A percentile compares a stretch with the other conserved stretches of the same genome.
Conservation (phyloP, 345 rosid species). For the Brassica nigra region DNA sequence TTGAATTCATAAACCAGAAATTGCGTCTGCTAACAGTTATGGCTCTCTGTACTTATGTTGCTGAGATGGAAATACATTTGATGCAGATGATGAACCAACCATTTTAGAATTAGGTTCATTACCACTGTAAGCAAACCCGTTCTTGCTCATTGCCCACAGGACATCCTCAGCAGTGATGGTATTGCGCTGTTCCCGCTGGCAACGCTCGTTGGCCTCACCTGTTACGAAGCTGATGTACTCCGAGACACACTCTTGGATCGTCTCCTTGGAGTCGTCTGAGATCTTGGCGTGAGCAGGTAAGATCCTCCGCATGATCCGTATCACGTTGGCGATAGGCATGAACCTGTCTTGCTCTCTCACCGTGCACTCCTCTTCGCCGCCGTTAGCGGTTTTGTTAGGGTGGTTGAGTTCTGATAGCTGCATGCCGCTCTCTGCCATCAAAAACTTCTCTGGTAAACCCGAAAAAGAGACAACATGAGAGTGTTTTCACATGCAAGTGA, state of each 20-base stretch:
- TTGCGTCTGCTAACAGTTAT: constrained; percentile 24
- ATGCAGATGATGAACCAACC: constrained; percentile 37
- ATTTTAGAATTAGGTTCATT: constrained; percentile 25
- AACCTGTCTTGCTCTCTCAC: constrained; percentile 91
- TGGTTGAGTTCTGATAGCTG: constrained; percentile 37
- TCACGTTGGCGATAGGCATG: constrained; percentile 96
- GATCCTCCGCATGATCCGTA: constrained; percentile 86
- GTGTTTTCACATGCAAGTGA: neutral
- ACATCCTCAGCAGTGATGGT: constrained; percentile 94
- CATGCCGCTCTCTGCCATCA: neutral
- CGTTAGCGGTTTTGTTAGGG: constrained; percentile 24
- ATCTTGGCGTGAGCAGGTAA: constrained; percentile 91
- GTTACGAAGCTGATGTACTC: constrained; percentile 98
- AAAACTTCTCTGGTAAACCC: neutral
- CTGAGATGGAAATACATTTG: constrained; percentile 35
- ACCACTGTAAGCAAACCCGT: constrained; percentile 43
- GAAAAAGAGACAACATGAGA: neutral
- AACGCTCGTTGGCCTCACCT: constrained; percentile 93
- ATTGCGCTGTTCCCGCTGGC: constrained; percentile 96
- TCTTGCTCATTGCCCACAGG: constrained; percentile 89
- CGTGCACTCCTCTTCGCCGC: constrained; percentile 56
- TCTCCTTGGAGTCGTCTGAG: constrained; percentile 94
- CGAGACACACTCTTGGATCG: constrained; percentile 92
- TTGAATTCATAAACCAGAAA: constrained; percentile 21
- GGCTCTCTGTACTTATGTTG: constrained; percentile 33